Percentiles rank a stretch among this genome's conserved stretches.
Evolutionary conservation across 2,329 filamentous ascomycete species (phyloP).

Genomic region (Cytospora leucostoma): DNA sequence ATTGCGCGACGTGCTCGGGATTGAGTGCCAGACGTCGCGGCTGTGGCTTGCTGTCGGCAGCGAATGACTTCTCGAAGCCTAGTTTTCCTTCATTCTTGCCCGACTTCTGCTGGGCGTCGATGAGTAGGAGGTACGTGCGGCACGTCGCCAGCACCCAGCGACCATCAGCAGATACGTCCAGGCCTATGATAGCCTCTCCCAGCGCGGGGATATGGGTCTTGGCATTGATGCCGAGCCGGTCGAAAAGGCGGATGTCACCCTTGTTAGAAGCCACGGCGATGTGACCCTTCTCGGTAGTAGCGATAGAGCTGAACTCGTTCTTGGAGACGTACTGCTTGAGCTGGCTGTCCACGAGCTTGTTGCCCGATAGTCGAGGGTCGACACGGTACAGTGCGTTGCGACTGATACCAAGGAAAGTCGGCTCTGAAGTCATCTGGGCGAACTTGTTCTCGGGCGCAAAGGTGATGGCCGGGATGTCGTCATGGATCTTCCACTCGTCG

Average conservation of each 20-base stretch:
- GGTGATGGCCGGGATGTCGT: constrained; percentile 88
- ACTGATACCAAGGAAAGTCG: constrained; percentile 92
- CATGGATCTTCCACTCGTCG: constrained; percentile 97
- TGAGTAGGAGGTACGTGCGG: constrained; percentile 88
- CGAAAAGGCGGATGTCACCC: constrained; percentile 93
- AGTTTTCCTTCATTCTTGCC: constrained; percentile 98
- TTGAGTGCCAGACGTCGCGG: constrained; percentile 86
- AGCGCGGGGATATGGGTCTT: constrained; percentile 97
- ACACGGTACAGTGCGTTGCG: constrained; percentile 91
- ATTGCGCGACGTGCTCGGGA: constrained; percentile 92
- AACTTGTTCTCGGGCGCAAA: constrained; percentile 98
- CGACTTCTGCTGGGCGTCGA: constrained; percentile 85
- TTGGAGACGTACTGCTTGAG: constrained; percentile 96
- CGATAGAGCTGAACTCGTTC: constrained; percentile 93
- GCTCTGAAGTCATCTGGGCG: constrained; percentile 91
- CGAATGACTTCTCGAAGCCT: constrained; percentile 93
- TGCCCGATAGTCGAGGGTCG: constrained; percentile 84
- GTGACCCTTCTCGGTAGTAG: constrained; percentile 94
- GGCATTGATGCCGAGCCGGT: constrained; percentile 92
- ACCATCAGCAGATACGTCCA: constrained; percentile 94
- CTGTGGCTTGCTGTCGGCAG: constrained; percentile 90
- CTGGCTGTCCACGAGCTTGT: constrained; percentile 89
- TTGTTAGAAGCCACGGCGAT: constrained; percentile 97
- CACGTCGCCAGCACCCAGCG: constrained; percentile 95
- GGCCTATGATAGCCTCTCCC: constrained; percentile 89